These are phyloP conservation scores for Kazachstania viticola DNA, from an alignment of 805 yeast genomes.

Conservation along the genomic window DNA sequence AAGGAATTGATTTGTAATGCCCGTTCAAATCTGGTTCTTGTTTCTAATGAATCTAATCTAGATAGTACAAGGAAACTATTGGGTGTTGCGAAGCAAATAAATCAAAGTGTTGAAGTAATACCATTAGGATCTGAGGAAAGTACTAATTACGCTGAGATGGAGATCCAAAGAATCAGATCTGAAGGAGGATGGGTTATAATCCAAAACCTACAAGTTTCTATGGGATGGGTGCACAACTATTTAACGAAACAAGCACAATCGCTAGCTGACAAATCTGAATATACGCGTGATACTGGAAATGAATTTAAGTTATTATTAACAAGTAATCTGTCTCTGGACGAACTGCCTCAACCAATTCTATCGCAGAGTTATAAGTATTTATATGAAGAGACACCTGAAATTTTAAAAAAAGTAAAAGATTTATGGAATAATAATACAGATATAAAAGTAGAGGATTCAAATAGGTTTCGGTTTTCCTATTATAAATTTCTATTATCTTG, in stretches of 20 bases:
- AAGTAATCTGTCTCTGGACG: slow-evolving; percentile 34
- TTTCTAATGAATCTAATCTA: slow-evolving; percentile 34
- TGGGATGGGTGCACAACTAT: slow-evolving; percentile 46
- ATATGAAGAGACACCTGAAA: slow-evolving; percentile 53
- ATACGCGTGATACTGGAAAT: neutral
- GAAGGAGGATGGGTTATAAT: slow-evolving; percentile 60
- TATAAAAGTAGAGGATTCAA: slow-evolving; percentile 24
- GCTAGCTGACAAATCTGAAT: slow-evolving; percentile 13
- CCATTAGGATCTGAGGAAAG: slow-evolving; percentile 74
- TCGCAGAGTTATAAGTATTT: slow-evolving; percentile 39
- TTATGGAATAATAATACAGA: slow-evolving; percentile 23
- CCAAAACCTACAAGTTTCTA: slow-evolving; percentile 72
- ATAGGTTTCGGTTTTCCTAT: no score
- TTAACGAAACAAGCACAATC: slow-evolving; percentile 33
- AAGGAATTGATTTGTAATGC: neutral
- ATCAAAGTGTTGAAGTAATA: slow-evolving; percentile 30
- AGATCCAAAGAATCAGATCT: slow-evolving; percentile 35
- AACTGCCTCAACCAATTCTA: slow-evolving; percentile 48
- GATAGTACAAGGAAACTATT: slow-evolving; percentile 55
- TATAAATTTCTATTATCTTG: slow-evolving; percentile 49
- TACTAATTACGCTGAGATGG: slow-evolving; percentile 40
- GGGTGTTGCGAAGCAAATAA: slow-evolving; percentile 28
- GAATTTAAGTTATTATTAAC: slow-evolving; percentile 55
- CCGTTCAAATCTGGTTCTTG: neutral
- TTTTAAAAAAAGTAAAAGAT: slow-evolving; percentile 11